Conservation (phyloP, 1,139 yeast genomes). For the Yamadazyma atlantica region DNA sequence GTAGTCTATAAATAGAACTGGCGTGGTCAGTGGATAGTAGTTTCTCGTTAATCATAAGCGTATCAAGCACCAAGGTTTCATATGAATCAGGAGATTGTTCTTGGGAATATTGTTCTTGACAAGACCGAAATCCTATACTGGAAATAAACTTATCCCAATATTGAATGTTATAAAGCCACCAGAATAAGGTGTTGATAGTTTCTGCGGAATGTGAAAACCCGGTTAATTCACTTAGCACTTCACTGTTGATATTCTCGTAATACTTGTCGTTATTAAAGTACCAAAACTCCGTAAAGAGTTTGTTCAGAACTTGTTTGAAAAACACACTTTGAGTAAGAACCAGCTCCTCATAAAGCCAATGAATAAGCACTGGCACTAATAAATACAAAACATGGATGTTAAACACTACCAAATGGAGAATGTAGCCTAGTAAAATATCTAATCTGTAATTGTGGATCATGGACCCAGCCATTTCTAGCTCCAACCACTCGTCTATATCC, state of each 20-base stretch:
- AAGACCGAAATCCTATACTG: constrained; percentile 15
- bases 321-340: constrained; percentile 1
- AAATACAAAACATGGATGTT: constrained; percentile 28
- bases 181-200: constrained; percentile 22
- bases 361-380: constrained; percentile 35
- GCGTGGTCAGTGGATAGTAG: constrained; percentile 3
- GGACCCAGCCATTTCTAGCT: constrained; percentile 22
- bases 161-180: constrained; percentile 27
- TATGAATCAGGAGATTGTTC: constrained; percentile 10
- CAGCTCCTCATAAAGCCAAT: constrained; percentile 37
- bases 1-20: constrained; percentile 3
- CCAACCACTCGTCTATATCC: constrained; percentile 42
- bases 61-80: constrained; percentile 11
- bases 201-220: constrained; percentile 9
- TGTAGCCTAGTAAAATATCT: constrained; percentile 33
- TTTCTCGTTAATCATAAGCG: constrained; percentile 6
- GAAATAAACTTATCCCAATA: constrained; percentile 33
- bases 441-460: constrained; percentile 21
- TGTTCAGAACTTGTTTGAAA: constrained; percentile 10
- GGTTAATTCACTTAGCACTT: constrained; percentile 18
- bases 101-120: no score
- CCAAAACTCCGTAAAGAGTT: constrained; percentile 32
- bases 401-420: constrained; percentile 32
- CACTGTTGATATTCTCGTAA: constrained; percentile 19
- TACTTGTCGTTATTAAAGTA: constrained; percentile 15